Percentiles rank a stretch among this genome's conserved stretches.
These are phyloP conservation scores for Calonectria pauciramosa DNA, from an alignment of 2,329 filamentous ascomycete species.

Conservation along the genomic window DNA sequence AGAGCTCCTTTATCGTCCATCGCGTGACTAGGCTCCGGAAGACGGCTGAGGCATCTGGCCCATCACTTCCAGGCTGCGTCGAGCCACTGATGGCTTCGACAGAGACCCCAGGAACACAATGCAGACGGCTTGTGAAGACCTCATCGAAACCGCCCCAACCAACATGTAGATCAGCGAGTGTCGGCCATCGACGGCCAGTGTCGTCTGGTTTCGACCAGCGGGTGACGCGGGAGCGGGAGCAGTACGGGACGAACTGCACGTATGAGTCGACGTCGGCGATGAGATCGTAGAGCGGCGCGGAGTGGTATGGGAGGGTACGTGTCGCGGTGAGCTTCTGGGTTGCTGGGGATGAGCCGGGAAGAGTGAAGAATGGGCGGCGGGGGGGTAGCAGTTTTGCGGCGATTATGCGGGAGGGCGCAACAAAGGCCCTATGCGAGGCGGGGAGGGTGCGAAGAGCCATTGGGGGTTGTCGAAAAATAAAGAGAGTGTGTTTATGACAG, in stretches of 20 bases:
- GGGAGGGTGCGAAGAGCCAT: constrained; percentile 39
- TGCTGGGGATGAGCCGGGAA: constrained; percentile 44
- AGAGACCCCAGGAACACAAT: constrained; percentile 78
- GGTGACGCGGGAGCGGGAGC: constrained; percentile 82
- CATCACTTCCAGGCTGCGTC: constrained; percentile 60
- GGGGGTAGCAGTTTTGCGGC: constrained; percentile 34
- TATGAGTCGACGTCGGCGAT: constrained; percentile 93
- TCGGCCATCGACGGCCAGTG: constrained; percentile 72
- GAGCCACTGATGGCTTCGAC: constrained; percentile 84
- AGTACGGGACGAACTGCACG: constrained; percentile 91
- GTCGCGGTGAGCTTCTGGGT: constrained; percentile 78
- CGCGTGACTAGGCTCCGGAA: constrained; percentile 78
- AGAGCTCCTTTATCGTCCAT: constrained; percentile 73
- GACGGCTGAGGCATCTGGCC: constrained; percentile 60
- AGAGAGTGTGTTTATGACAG: background rate
- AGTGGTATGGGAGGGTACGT: constrained; percentile 82
- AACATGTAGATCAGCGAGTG: constrained; percentile 82
- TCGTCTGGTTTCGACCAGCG: constrained; percentile 73
- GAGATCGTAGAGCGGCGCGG: constrained; percentile 80
- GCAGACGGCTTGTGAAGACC: constrained; percentile 83
- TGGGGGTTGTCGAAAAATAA: background rate
- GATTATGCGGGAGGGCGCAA: constrained; percentile 27
- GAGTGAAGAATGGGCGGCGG: constrained; percentile 58
- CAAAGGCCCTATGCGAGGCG: constrained; percentile 24
- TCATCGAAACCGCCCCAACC: constrained; percentile 90